A percentile compares a stretch with the other conserved stretches of the same genome.
These are phyloP conservation scores for Saturnispora besseyi DNA, from an alignment of 805 yeast genomes.

Conservation along the genomic window DNA sequence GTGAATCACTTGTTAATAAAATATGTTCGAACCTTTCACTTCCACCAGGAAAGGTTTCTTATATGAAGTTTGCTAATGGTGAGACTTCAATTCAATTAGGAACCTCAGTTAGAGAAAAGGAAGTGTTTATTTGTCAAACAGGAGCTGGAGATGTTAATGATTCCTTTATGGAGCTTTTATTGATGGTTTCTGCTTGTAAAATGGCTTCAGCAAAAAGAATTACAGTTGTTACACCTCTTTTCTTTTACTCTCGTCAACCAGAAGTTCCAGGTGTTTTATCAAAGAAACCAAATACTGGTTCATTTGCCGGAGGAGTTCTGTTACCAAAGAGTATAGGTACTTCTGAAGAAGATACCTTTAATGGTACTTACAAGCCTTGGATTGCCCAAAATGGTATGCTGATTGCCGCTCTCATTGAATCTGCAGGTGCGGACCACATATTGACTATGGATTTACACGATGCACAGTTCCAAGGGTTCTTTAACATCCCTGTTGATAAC, in stretches of 20 bases:
- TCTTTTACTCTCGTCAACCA: slow-evolving; percentile 94
- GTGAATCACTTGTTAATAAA: slow-evolving; percentile 63
- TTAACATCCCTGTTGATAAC: slow-evolving; percentile 93
- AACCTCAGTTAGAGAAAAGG: slow-evolving; percentile 92
- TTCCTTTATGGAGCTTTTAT: slow-evolving; percentile 70
- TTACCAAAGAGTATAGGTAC: slow-evolving; percentile 4
- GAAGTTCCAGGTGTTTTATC: slow-evolving; percentile 70
- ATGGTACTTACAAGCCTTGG: slow-evolving; percentile 66
- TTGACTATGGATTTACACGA: slow-evolving; percentile 98
- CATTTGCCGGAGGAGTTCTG: slow-evolving; percentile 7
- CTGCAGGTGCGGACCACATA: slow-evolving; percentile 94
- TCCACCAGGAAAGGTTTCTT: slow-evolving; percentile 55
- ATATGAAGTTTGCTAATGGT: slow-evolving; percentile 76
- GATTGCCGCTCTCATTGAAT: slow-evolving; percentile 75
- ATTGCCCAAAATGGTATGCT: slow-evolving; percentile 91
- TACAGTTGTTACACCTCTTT: slow-evolving; percentile 85
- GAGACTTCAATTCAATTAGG: slow-evolving; percentile 82
- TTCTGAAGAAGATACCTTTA: not conserved
- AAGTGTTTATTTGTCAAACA: slow-evolving; percentile 81
- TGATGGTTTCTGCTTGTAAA: slow-evolving; percentile 86
- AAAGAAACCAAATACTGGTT: slow-evolving; percentile 7
- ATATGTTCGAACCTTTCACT: slow-evolving; percentile 76
- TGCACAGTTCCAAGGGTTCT: slow-evolving; percentile 96
- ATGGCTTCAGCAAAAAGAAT: slow-evolving; percentile 83
- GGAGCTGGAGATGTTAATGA: slow-evolving; percentile 89